Base-by-base conservation (phyloP, 2,329 filamentous ascomycete species). In the Zymoseptoria crescenta region DNA sequence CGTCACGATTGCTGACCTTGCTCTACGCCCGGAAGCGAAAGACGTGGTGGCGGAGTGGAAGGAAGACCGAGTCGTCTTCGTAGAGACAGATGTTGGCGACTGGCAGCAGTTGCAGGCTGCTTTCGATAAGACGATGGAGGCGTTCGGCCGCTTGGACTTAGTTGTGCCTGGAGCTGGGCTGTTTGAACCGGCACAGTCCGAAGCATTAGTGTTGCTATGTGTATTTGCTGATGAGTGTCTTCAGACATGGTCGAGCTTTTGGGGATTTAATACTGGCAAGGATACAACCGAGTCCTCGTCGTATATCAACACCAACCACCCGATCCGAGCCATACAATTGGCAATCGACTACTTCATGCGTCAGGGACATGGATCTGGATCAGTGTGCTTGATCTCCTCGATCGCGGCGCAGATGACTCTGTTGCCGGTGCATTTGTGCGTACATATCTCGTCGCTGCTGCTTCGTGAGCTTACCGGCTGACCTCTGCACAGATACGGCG, bases 61-160 rank as follows among this genome's bases (percentile, higher is more conserved):
- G 16, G 28, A 35, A 41, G 66, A 73, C 35, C 64, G 70, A 54
- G 76, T 75, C 1, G 63, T 76, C 6, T 77, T 76, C 61, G 58
- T 70, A 7, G 65, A 73, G 54, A 78, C 76, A 0, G 74, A 79
- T 65, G 79, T 81, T 7, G 74, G 70, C 13, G 72, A 77, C n/a
- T 81, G 79, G 79, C 56, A 64, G 5, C 74, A 80, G 55, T 72
- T 81, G 4, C 73, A 79, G 59, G 64, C 66, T 10, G 76, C 79
- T 73, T 80, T 81, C 58, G 67, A 75, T 41, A 72, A 75, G 8
- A 76, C 78, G 3, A 70, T 74, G 56, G 65, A 68, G 48, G 71
- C 76, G 52, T 80, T 81, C 56, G 76, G 75, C 13, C 16, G 49
- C 8, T 59, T 75, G 1, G 76, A 79, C 59, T 71, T 79, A 52